Conservation (phyloP, 371 early-diverging fungal species). For the Smittium culicis region DNA sequence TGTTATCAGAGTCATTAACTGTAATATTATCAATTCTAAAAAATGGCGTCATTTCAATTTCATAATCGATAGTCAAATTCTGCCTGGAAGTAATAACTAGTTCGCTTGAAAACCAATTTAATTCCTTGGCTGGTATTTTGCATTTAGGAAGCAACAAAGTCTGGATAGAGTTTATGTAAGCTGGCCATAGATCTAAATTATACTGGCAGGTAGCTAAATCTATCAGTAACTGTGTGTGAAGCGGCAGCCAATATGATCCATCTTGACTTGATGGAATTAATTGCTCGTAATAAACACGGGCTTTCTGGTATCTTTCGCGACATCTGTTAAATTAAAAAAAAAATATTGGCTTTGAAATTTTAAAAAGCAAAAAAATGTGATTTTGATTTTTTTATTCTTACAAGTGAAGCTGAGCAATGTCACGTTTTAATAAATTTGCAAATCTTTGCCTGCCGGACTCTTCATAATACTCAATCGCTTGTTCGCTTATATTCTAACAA, state of each 20-base stretch:
- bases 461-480: constrained; percentile 28
- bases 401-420: constrained; percentile 25
- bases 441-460: constrained; percentile 26
- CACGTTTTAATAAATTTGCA: constrained; percentile 24
- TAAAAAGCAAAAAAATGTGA: background rate
- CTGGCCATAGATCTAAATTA: background rate
- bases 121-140: background rate
- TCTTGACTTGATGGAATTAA: constrained; percentile 14
- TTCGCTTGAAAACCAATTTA: background rate
- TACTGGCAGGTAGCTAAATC: constrained; percentile 8
- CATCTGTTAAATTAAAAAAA: background rate
- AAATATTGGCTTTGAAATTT: background rate
- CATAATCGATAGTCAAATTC: constrained; percentile 2
- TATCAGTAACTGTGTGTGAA: constrained; percentile 9
- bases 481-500: constrained; percentile 23
- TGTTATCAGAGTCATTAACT: background rate
- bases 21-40: constrained; percentile 1
- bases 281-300: constrained; percentile 17
- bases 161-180: constrained; percentile 3
- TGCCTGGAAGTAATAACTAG: background rate
- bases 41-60: background rate
- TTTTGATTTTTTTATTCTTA: background rate
- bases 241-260: constrained; percentile 2
- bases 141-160: background rate
- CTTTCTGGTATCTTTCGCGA: constrained; percentile 22